Evolutionary conservation across 192 early-diverging fungal species (phyloP), one percentile per base, ranked within the genome.

Genomic region (Backusella parvicylindrica): DNA sequence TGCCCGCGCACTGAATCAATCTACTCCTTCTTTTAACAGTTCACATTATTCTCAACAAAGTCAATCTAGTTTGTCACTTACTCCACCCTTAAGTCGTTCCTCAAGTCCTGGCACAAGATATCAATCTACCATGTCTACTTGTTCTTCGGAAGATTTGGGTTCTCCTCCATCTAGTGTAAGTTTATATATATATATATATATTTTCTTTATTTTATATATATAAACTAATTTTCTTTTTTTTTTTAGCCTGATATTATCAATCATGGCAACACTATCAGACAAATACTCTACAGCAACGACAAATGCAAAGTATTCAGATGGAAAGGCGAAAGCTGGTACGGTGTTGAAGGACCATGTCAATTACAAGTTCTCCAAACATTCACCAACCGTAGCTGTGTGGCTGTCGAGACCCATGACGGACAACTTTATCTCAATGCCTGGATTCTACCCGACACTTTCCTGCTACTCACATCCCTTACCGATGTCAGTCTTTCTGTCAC

Each of bases 361-460:
- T 70, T 81, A n/a, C 85, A 89, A 50, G 78, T 89, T n/a, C 83
- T 82, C 9, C 70, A 85, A 70, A 86, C 86, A 1, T 72, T 70
- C 0, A 70, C 77, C 21, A 85, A 83, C n/a, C 81, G 79, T 2
- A 67, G 80, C 35, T 85, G 86, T 64, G 81, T 87, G 68, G 83
- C 82, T 16, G 82, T 87, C 18, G 63, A 79, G 26, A 68, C 81
- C 2, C 76, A 81, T 49, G 65, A 72, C 16, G 78, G 79, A 23
- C 79, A 85, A 35, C 79, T 86, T 71, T 74, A 85, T 75, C 74
- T 89, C 71, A 89, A 87, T 72, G 84, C 88, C 32, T 89, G 88
- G 88, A 82, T 89, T 11, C 71, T 84, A 18, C 79, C 83, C 13
- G 75, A 72, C 36, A 89, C 85, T 0, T 76, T 78, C 6, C 76